phyloP scores from a whole-genome alignment of 208 protist species.

The Borovskyia barvae region DNA sequence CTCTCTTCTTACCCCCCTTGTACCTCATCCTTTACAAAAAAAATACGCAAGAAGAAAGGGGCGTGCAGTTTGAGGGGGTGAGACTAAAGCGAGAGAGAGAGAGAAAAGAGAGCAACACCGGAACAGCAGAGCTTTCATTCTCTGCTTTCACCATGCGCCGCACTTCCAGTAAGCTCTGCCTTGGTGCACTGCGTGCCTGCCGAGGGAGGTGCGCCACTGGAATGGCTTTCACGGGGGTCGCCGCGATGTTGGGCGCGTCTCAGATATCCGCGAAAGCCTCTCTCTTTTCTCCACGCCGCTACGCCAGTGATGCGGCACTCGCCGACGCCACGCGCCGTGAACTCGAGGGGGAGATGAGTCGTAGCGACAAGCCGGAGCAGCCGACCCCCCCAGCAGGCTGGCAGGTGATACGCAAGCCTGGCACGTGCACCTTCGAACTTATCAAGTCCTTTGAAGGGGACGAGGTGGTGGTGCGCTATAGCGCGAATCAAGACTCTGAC shows the following conservation, averaged over 20 bases:
- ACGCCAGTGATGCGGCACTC: slow-evolving; percentile 53
- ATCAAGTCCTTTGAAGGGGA: slow-evolving; percentile 74
- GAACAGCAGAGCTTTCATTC: too few species aligned
- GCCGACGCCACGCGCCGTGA: slow-evolving; percentile 57
- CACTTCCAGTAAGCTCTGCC: slow-evolving; percentile 16
- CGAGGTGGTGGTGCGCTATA: slow-evolving; percentile 72
- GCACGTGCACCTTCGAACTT: slow-evolving; percentile 68
- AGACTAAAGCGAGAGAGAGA: too few species aligned
- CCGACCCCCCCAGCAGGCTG: slow-evolving; percentile 73
- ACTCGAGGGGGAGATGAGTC: slow-evolving; percentile 83
- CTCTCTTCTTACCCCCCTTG: too few species aligned
- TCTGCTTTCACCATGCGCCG: slow-evolving; percentile 16
- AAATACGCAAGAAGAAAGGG: too few species aligned
- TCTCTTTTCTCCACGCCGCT: slow-evolving; percentile 55
- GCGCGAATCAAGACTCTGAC: slow-evolving; percentile 43
- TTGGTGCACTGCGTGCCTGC: slow-evolving; percentile 23
- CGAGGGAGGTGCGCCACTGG: slow-evolving; percentile 4
- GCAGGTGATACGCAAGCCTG: slow-evolving; percentile 61
- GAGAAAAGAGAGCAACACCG: too few species aligned
- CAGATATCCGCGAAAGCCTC: too few species aligned
- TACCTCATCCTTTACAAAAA: too few species aligned
- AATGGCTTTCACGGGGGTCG: background rate
- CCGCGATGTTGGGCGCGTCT: too few species aligned
- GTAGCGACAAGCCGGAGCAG: slow-evolving; percentile 67
- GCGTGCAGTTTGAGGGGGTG: too few species aligned